These are phyloP conservation scores for Spongispora temasekensis DNA, from an alignment of 1,284 basidiomycete genomes.

Conservation along the genomic window DNA sequence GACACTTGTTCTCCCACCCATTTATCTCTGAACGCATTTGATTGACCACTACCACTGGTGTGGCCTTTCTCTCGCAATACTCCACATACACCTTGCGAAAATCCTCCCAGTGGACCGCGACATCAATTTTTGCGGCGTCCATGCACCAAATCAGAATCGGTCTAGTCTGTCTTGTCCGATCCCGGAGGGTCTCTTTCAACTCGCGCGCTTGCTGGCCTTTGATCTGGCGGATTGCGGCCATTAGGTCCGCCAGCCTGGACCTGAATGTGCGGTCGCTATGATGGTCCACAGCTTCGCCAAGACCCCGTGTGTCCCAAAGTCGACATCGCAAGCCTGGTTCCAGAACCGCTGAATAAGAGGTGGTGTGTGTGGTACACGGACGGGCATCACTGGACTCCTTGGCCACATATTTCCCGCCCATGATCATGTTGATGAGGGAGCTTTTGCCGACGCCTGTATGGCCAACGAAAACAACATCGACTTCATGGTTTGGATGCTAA, in stretches of 20 bases:
- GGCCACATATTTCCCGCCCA: conserved; percentile 6
- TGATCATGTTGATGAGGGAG: conserved; percentile 30
- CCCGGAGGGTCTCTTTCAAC: conserved; percentile 18
- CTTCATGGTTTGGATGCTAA: conserved; percentile 9
- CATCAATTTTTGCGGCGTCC: conserved; percentile 23
- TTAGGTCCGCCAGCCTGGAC: neutral
- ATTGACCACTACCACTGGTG: conserved; percentile 26
- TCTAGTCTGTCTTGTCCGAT: conserved; percentile 7
- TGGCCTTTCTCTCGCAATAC: conserved; percentile 24
- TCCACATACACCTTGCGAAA: conserved; percentile 29
- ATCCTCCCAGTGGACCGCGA: conserved; percentile 19
- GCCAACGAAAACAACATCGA: conserved; percentile 27
- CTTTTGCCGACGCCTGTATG: conserved; percentile 31
- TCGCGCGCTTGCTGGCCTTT: conserved; percentile 19
- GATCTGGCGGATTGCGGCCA: conserved; percentile 10
- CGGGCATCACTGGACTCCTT: conserved; percentile 17
- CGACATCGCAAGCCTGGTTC: conserved; percentile 8
- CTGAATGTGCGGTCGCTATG: conserved; percentile 1
- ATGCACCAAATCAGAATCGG: conserved; percentile 32
- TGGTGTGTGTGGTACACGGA: conserved; percentile 22
- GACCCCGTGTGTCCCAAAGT: conserved; percentile 32
- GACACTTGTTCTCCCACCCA: conserved; percentile 23
- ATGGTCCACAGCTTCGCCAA: conserved; percentile 22
- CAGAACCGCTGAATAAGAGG: conserved; percentile 10
- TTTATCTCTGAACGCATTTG: conserved; percentile 4